These are phyloP conservation scores for Aspergillus arachidicola DNA, from an alignment of 2,329 filamentous ascomycete species.

Conservation along the genomic window DNA sequence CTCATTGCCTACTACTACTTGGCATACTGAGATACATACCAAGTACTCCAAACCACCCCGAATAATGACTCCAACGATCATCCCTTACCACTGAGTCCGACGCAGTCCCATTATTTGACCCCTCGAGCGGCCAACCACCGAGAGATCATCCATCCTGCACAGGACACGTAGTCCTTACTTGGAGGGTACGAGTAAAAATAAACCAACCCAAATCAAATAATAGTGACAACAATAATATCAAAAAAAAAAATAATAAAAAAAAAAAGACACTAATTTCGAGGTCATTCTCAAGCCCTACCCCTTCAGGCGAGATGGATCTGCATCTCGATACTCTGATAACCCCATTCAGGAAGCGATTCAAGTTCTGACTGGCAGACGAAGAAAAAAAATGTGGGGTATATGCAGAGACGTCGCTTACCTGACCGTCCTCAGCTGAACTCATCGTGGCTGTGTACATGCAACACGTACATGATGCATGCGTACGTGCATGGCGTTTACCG, in stretches of 20 bases:
- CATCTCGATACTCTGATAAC: neutral
- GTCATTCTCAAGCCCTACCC: neutral
- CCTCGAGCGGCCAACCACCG: neutral
- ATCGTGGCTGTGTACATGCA: conserved; percentile 2
- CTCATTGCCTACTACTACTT: too few relatives aligned
- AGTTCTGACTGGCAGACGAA: neutral
- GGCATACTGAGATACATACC: too few relatives aligned
- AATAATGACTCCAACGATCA: neutral
- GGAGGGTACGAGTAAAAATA: neutral
- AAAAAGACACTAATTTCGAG: neutral
- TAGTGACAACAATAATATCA: neutral
- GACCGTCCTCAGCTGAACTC: neutral
- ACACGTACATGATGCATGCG: neutral
- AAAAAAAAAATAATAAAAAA: neutral
- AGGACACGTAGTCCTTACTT: neutral
- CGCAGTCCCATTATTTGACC: neutral
- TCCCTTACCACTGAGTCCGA: neutral
- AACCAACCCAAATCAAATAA: neutral
- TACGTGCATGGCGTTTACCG: neutral
- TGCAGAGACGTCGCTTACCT: neutral
- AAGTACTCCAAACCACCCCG: neutral
- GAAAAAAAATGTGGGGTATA: neutral
- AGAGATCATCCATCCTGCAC: neutral
- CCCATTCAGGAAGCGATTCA: neutral
- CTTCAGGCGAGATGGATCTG: neutral